A percentile compares a stretch with the other conserved stretches of the same genome.
Conservation (phyloP, 352 stramenopile species). For the Phytopythium chamaehyphon region DNA sequence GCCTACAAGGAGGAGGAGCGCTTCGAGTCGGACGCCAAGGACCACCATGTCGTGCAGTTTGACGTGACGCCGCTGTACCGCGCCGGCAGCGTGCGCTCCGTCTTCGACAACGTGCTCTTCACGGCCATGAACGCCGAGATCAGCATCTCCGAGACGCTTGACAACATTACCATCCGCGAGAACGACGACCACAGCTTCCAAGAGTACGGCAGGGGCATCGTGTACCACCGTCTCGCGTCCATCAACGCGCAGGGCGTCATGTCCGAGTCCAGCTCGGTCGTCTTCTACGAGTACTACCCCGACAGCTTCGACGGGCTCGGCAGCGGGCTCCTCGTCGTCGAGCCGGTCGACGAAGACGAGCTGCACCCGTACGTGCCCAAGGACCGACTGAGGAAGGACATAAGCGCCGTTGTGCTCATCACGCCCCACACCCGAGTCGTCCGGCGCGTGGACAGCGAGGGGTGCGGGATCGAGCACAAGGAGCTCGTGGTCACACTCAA, state of each 20-base stretch:
- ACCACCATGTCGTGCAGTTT: slow-evolving; percentile 43
- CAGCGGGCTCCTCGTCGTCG: slow-evolving; percentile 4
- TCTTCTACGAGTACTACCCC: slow-evolving; percentile 14
- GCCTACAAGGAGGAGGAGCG: slow-evolving; percentile 21
- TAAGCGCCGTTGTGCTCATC: slow-evolving; percentile 23
- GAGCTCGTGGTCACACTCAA: slow-evolving; percentile 27
- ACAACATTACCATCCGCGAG: slow-evolving; percentile 69
- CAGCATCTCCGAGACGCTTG: slow-evolving; percentile 58
- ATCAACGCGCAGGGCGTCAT: slow-evolving; percentile 14
- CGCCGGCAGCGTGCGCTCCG: slow-evolving; percentile 23
- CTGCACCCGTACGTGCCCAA: slow-evolving; percentile 28
- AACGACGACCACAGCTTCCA: slow-evolving; percentile 43
- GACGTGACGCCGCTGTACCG: slow-evolving; percentile 23
- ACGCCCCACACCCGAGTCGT: slow-evolving; percentile 9
- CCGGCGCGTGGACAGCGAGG: background rate
- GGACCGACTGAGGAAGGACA: slow-evolving; percentile 27
- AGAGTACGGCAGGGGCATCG: slow-evolving; percentile 18
- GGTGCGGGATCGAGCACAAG: slow-evolving; percentile 9
- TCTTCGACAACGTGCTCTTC: slow-evolving; percentile 47
- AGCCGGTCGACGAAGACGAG: slow-evolving; percentile 32
- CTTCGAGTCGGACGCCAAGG: slow-evolving; percentile 24
- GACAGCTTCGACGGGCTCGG: slow-evolving; percentile 4
- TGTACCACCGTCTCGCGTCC: slow-evolving; percentile 33
- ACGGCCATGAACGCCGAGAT: slow-evolving; percentile 62
- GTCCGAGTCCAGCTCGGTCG: slow-evolving; percentile 20